These are phyloP conservation scores for Pichia kluyveri DNA, from an alignment of 805 yeast genomes.

Conservation along the genomic window DNA sequence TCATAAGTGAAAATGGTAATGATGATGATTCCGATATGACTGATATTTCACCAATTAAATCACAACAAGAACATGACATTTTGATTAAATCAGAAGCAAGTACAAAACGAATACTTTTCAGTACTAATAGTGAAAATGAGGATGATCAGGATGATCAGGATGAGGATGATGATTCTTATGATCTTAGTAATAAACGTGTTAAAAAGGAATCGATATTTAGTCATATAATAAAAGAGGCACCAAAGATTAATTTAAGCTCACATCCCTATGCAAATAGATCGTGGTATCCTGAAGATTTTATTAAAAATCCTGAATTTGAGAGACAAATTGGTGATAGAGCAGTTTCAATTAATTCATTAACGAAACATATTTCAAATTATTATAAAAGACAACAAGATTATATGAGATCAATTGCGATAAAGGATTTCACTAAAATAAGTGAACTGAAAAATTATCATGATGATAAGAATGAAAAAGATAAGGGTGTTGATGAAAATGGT, in stretches of 20 bases:
- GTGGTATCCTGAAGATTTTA: slow-evolving; percentile 31
- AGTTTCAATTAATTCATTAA: background rate
- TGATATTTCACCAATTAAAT: slow-evolving; percentile 5
- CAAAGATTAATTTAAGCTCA: background rate
- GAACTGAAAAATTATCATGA: background rate
- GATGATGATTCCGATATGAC: slow-evolving; percentile 4
- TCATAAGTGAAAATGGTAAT: background rate
- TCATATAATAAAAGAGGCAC: slow-evolving; percentile 10
- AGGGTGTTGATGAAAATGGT: background rate
- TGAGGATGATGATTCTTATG: background rate
- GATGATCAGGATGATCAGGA: background rate
- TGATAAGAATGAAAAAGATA: background rate
- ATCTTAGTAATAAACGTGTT: too few species aligned
- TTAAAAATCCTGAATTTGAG: slow-evolving; percentile 20
- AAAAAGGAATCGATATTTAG: background rate
- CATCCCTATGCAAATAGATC: slow-evolving; percentile 19
- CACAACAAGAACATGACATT: background rate
- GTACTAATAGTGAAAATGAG: too few species aligned
- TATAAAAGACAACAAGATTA: slow-evolving; percentile 15
- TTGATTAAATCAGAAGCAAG: background rate
- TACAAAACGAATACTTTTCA: background rate
- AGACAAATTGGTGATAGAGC: slow-evolving; percentile 3
- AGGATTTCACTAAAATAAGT: slow-evolving; percentile 18
- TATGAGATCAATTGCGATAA: slow-evolving; percentile 14
- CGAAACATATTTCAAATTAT: slow-evolving; percentile 13